Percentiles rank a stretch among this genome's conserved stretches.
Evolutionary conservation across 2,329 filamentous ascomycete species (phyloP).

Genomic region (Nothopassalora personata): DNA sequence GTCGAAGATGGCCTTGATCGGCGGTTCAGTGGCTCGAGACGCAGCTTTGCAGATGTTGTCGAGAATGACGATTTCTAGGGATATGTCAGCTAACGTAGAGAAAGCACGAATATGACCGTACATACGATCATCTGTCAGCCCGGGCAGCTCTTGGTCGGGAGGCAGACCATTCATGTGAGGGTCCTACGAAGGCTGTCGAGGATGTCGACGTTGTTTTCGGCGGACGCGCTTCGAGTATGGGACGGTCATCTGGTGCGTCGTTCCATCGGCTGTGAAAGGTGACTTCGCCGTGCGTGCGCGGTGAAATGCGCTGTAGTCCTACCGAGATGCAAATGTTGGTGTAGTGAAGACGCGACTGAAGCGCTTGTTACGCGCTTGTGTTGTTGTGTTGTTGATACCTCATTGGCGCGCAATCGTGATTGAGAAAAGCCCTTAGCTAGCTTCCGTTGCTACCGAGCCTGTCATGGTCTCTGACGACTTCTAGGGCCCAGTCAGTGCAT

Average conservation of each 20-base stretch:
- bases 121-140: constrained; percentile 39
- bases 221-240: constrained; percentile 33
- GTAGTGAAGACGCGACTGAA: neutral
- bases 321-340: neutral
- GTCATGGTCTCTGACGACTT: neutral
- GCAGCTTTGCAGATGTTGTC: constrained; percentile 71
- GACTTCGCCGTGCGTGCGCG: neutral
- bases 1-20: constrained; percentile 72
- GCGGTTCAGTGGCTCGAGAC: constrained; percentile 60
- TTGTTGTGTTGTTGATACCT: neutral
- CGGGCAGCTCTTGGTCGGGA: constrained; percentile 34
- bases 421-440: neutral
- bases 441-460: neutral
- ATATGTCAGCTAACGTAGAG: neutral
- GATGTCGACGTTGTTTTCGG: constrained; percentile 23
- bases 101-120: neutral
- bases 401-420: neutral
- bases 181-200: neutral
- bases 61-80: constrained; percentile 65
- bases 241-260: constrained; percentile 30
- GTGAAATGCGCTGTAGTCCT: constrained; percentile 11
- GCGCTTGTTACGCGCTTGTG: constrained; percentile 5
- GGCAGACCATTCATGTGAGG: constrained; percentile 29
- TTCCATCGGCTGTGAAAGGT: constrained; percentile 7
- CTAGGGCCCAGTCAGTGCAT: neutral